Percentiles rank a stretch among this genome's conserved stretches.
Conservation (phyloP, 345 rosid species). For the Gossypium ekmanianum region DNA sequence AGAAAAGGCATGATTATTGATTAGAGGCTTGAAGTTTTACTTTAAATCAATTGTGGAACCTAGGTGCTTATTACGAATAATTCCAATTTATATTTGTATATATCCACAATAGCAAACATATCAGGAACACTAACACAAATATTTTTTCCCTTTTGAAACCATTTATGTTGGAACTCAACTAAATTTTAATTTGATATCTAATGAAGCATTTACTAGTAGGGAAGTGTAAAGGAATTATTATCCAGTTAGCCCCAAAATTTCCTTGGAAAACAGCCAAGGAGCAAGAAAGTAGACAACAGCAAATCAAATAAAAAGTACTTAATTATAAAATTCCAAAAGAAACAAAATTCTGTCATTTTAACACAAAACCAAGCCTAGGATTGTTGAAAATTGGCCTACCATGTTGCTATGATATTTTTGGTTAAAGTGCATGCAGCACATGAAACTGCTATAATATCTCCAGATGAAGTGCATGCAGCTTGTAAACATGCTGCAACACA, state of each 20-base stretch:
- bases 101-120: neutral
- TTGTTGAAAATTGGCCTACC: neutral
- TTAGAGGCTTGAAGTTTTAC: neutral
- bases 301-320: neutral
- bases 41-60: neutral
- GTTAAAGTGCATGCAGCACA: no score
- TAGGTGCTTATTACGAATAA: neutral
- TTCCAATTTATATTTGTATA: neutral
- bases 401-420: no score
- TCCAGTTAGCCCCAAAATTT: neutral
- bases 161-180: neutral
- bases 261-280: neutral
- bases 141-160: neutral
- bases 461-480: no score
- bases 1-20: conserved; percentile 2
- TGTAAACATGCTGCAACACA: no score
- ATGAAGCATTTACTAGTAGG: no score
- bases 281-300: neutral
- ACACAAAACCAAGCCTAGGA: neutral
- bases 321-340: neutral
- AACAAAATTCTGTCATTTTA: neutral
- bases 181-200: no score
- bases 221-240: no score
- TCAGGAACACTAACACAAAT: neutral
- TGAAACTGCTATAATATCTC: no score